Evolutionary conservation across 805 yeast genomes (phyloP).

Genomic region (Clavispora santaluciae): DNA sequence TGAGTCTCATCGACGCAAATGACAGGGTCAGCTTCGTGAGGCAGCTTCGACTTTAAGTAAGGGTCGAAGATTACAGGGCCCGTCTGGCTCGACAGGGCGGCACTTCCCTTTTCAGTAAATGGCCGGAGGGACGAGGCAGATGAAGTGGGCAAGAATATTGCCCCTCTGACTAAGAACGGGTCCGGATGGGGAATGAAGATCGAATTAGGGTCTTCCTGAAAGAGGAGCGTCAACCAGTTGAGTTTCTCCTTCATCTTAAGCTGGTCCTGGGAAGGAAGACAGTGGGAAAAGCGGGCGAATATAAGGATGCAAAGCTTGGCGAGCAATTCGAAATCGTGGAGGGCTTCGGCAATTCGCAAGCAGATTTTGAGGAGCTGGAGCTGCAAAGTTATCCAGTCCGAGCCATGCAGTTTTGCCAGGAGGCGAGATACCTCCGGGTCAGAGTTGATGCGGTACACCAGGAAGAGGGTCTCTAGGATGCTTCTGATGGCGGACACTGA

Average conservation of each 20-base stretch:
- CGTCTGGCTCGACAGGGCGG: not conserved
- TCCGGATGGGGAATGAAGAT: conserved; percentile 62
- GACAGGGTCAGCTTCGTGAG: conserved; percentile 33
- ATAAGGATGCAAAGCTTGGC: conserved; percentile 47
- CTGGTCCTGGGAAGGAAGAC: conserved; percentile 59
- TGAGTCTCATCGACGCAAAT: conserved; percentile 47
- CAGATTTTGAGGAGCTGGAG: conserved; percentile 50
- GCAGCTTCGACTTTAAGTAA: conserved; percentile 16
- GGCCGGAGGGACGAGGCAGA: not conserved
- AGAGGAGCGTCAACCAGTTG: conserved; percentile 16
- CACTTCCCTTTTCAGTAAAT: conserved; percentile 2
- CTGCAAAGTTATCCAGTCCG: conserved; percentile 54
- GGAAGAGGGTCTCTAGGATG: conserved; percentile 46
- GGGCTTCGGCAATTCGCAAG: conserved; percentile 47
- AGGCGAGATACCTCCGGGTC: conserved; percentile 24
- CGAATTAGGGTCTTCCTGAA: conserved; percentile 21
- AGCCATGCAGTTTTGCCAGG: conserved; percentile 19
- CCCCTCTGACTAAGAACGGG: conserved; percentile 53
- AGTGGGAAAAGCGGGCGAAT: conserved; percentile 50
- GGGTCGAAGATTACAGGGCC: conserved; percentile 48
- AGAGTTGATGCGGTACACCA: conserved; percentile 49
- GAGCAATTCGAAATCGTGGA: conserved; percentile 39
- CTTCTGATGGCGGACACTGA: conserved; percentile 22
- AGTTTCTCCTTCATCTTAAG: conserved; percentile 31
- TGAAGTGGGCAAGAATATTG: conserved; percentile 27